Evolutionary conservation across 2,329 filamentous ascomycete genomes (phyloP).

Genomic region (Parafenestella ontariensis): DNA sequence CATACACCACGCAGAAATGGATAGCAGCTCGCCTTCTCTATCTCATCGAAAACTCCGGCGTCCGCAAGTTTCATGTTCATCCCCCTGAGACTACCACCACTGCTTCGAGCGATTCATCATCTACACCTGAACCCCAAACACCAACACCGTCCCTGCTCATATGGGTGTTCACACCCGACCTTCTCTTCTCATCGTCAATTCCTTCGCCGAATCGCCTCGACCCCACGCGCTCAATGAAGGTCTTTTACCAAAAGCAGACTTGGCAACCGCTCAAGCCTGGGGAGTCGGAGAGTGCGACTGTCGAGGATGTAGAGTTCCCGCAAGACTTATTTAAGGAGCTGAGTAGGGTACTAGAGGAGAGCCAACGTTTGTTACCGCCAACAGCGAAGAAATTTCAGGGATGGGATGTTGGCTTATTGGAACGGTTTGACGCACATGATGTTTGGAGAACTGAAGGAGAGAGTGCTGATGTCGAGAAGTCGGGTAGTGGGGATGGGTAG

Average conservation of each 20-base stretch:
- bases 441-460: neutral
- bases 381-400: constrained; percentile 65
- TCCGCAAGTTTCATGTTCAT: constrained; percentile 64
- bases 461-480: neutral
- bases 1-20: constrained; percentile 49
- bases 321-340: constrained; percentile 58
- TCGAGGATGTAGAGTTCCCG: constrained; percentile 63
- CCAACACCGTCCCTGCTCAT: constrained; percentile 48
- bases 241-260: constrained; percentile 58
- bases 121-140: neutral
- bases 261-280: constrained; percentile 33
- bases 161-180: constrained; percentile 68
- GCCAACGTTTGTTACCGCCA: constrained; percentile 61
- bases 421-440: constrained; percentile 54
- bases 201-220: constrained; percentile 31
- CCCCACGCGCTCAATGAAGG: constrained; percentile 62
- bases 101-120: neutral
- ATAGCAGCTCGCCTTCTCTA: constrained; percentile 64
- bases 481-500: neutral
- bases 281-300: constrained; percentile 49
- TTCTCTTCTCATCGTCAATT: constrained; percentile 61
- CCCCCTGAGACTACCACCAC: constrained; percentile 2
- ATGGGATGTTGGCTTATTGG: constrained; percentile 72
- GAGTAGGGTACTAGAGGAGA: constrained; percentile 54
- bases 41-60: constrained; percentile 62